Conservation (phyloP, 345 rosid genomes). For the Linum trigynum region DNA sequence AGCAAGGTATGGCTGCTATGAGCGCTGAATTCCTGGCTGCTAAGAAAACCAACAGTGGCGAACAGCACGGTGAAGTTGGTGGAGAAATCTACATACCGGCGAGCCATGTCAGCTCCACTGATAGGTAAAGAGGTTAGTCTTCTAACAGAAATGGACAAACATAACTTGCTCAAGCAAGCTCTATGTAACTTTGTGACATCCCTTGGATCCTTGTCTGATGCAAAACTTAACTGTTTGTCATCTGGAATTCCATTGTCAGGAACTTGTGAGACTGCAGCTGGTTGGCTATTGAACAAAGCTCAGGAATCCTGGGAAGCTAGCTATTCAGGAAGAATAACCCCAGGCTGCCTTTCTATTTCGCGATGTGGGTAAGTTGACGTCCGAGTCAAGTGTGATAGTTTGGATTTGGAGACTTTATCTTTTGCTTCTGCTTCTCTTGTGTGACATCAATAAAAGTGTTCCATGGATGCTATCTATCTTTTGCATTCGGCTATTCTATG, state of each 20-base stretch:
- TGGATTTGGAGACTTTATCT: conserved; percentile 19
- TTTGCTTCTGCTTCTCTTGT: conserved; percentile 19
- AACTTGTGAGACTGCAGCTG: conserved; percentile 1
- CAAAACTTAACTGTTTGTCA: not conserved
- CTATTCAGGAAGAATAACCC: conserved; percentile 7
- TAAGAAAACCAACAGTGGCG: conserved; percentile 85
- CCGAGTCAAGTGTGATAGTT: conserved; percentile 23
- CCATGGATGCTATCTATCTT: conserved; percentile 1
- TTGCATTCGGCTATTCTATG: conserved; percentile 1
- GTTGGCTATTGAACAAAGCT: not conserved
- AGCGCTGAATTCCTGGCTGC: conserved; percentile 85
- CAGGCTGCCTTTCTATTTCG: conserved; percentile 17
- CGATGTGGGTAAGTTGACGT: conserved; percentile 50
- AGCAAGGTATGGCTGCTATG: conserved; percentile 90
- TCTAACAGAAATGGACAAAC: not conserved
- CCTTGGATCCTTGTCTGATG: not conserved
- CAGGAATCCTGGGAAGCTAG: not conserved
- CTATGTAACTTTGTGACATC: no score
- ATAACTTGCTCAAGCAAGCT: not conserved
- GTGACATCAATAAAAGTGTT: conserved; percentile 29
- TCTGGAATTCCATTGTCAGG: conserved; percentile 20
- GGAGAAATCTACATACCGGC: conserved; percentile 92
- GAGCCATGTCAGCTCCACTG: conserved; percentile 38
- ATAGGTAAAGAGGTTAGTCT: conserved; percentile 41
- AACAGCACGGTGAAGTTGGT: conserved; percentile 93